These are phyloP conservation scores for Hemisphaericaspora xylanilytica DNA, from an alignment of 1,139 yeast species.

Conservation along the genomic window DNA sequence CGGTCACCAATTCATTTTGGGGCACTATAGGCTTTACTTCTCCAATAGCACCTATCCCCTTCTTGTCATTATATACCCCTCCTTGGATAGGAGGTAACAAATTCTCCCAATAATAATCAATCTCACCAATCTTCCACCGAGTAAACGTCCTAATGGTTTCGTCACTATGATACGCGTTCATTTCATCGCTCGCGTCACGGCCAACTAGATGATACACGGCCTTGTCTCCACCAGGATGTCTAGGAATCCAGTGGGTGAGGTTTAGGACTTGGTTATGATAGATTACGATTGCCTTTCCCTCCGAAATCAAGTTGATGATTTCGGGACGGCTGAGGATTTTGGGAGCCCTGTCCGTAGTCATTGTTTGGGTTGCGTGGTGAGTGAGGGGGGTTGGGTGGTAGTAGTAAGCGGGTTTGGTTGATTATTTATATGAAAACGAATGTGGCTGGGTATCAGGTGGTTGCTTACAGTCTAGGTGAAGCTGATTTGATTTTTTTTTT, in stretches of 20 bases:
- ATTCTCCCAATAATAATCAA: conserved; percentile 66
- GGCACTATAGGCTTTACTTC: conserved; percentile 52
- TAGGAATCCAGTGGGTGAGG: conserved; percentile 65
- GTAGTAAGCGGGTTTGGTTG: neutral
- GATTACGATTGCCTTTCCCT: conserved; percentile 70
- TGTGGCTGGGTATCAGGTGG: too few relatives aligned
- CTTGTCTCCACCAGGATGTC: conserved; percentile 88
- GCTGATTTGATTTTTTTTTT: too few relatives aligned
- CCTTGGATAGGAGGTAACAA: conserved; percentile 89
- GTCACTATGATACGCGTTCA: conserved; percentile 74
- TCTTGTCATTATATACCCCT: conserved; percentile 42
- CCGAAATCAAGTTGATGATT: conserved; percentile 50
- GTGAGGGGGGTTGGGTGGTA: too few relatives aligned
- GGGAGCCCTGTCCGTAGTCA: conserved; percentile 1
- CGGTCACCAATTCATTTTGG: conserved; percentile 40
- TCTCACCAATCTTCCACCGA: conserved; percentile 61
- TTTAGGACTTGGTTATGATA: conserved; percentile 60
- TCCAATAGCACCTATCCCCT: conserved; percentile 4
- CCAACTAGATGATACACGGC: conserved; percentile 85
- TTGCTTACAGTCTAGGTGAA: too few relatives aligned
- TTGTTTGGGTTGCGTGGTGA: neutral
- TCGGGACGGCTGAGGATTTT: conserved; percentile 19
- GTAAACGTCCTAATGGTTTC: conserved; percentile 52
- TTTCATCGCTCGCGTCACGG: conserved; percentile 87
- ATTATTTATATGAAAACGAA: too few relatives aligned